A percentile compares a stretch with the other conserved stretches of the same genome.
Conservation (phyloP, 2,329 filamentous ascomycete genomes). For the Ampelomyces quisqualis region DNA sequence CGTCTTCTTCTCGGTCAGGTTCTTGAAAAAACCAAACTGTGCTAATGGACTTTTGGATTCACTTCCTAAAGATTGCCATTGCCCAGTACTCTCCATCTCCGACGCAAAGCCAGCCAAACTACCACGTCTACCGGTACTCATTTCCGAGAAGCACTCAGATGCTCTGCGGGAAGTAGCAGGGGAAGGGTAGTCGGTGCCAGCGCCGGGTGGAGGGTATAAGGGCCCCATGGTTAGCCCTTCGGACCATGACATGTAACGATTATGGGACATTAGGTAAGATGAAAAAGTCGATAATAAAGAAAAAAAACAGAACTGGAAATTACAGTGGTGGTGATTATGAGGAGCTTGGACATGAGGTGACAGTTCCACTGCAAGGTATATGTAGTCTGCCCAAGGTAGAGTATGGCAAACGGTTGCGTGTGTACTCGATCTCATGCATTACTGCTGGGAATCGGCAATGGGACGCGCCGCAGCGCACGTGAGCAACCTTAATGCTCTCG, state of each 20-base stretch:
- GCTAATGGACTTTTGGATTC: conserved; percentile 42
- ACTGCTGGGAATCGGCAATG: conserved; percentile 27
- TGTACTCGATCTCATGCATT: conserved; percentile 25
- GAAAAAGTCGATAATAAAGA: conserved; percentile 6
- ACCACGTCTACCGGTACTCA: conserved; percentile 33
- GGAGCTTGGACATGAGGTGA: conserved; percentile 27
- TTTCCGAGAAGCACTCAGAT: conserved; percentile 37
- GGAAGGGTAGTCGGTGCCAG: conserved; percentile 38
- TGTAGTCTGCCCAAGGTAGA: conserved; percentile 25
- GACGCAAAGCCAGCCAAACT: conserved; percentile 41
- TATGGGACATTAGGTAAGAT: conserved; percentile 34
- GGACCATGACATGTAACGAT: conserved; percentile 39
- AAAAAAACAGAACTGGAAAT: conserved; percentile 28
- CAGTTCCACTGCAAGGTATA: conserved; percentile 36
- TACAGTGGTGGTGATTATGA: conserved; percentile 29
- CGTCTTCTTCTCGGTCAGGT: conserved; percentile 67
- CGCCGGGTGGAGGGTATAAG: conserved; percentile 39
- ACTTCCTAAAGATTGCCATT: conserved; percentile 42
- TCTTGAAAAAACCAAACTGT: conserved; percentile 61
- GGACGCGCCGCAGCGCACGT: conserved; percentile 25
- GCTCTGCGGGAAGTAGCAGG: conserved; percentile 34
- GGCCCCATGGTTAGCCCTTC: conserved; percentile 40
- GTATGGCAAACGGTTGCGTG: conserved; percentile 12
- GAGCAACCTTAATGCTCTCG: conserved; percentile 28
- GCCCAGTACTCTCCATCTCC: conserved; percentile 42